Conservation (phyloP, 208 protist species). For the Trypanosoma caninum region DNA sequence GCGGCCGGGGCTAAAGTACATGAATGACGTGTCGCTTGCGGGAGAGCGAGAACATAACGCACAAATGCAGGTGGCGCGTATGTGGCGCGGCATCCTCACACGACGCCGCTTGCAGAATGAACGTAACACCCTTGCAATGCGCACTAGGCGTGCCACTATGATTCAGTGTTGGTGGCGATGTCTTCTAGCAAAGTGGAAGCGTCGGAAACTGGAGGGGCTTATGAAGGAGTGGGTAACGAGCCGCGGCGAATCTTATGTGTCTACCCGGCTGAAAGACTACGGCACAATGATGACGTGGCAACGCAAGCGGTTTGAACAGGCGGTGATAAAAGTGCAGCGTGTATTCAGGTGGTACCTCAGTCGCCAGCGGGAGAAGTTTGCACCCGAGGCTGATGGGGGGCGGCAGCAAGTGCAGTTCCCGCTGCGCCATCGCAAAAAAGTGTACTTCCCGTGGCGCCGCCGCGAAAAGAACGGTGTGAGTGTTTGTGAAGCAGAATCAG, state of each 20-base stretch:
- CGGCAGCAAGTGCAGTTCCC: conserved; percentile 37
- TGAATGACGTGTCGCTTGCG: conserved; percentile 51
- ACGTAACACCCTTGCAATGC: conserved; percentile 33
- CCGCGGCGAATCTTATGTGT: conserved; percentile 38
- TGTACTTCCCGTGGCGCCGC: conserved; percentile 76
- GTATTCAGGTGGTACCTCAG: conserved; percentile 61
- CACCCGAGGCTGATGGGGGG: conserved; percentile 22
- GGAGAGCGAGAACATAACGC: conserved; percentile 61
- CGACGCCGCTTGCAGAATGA: conserved; percentile 55
- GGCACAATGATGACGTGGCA: conserved; percentile 78
- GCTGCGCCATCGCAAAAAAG: conserved; percentile 24
- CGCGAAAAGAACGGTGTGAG: neutral
- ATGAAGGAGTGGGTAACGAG: conserved; percentile 48
- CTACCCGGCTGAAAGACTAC: conserved; percentile 34
- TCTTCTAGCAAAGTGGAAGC: conserved; percentile 32
- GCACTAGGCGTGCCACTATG: conserved; percentile 44
- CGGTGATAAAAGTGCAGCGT: conserved; percentile 65
- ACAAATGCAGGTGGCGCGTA: conserved; percentile 54
- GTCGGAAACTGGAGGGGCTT: conserved; percentile 30
- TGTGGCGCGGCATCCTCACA: conserved; percentile 78
- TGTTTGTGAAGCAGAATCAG: too few relatives aligned
- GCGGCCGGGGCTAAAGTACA: conserved; percentile 35
- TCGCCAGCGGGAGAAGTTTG: conserved; percentile 19
- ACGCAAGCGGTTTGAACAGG: conserved; percentile 51
- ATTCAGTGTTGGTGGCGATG: conserved; percentile 86